These are phyloP conservation scores for Pseudoneurospora amorphoporcata DNA, from an alignment of 495 filamentous ascomycete species.

Conservation along the genomic window DNA sequence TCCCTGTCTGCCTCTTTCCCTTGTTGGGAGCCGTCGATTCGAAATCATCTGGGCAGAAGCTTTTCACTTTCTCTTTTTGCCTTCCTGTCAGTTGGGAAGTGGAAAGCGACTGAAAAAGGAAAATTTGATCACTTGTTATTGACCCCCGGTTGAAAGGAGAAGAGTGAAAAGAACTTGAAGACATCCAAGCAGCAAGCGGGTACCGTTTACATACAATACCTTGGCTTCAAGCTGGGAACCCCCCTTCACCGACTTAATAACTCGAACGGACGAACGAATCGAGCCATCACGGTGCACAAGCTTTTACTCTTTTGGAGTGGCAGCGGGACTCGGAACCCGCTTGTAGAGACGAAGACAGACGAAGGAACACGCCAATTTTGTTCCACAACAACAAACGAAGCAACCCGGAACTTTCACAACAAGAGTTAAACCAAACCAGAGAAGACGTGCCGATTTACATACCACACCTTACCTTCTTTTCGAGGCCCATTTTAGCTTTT, in stretches of 20 bases:
- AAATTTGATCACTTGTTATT: conserved; percentile 1
- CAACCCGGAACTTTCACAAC: not conserved
- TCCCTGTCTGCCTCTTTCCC: conserved; percentile 9
- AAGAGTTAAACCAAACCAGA: not conserved
- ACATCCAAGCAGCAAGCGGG: not conserved
- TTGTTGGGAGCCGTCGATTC: not conserved
- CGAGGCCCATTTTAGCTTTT: not conserved
- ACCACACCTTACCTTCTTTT: not conserved
- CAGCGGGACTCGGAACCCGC: not conserved
- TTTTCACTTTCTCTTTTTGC: conserved; percentile 5
- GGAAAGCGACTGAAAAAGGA: not conserved
- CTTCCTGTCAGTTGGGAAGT: not conserved
- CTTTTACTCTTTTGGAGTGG: not conserved
- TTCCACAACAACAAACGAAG: not conserved
- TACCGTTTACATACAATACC: not conserved
- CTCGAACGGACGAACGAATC: not conserved
- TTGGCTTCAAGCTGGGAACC: not conserved
- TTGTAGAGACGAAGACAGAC: not conserved
- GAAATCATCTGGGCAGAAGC: not conserved
- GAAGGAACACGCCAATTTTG: not conserved
- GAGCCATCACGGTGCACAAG: not conserved
- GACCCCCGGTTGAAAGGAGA: not conserved
- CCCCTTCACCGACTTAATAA: not conserved
- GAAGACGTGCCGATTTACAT: not conserved
- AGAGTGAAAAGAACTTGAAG: not conserved